phyloP scores from a whole-genome alignment of 345 rosid species.

The Chamaenerion angustifolium region DNA sequence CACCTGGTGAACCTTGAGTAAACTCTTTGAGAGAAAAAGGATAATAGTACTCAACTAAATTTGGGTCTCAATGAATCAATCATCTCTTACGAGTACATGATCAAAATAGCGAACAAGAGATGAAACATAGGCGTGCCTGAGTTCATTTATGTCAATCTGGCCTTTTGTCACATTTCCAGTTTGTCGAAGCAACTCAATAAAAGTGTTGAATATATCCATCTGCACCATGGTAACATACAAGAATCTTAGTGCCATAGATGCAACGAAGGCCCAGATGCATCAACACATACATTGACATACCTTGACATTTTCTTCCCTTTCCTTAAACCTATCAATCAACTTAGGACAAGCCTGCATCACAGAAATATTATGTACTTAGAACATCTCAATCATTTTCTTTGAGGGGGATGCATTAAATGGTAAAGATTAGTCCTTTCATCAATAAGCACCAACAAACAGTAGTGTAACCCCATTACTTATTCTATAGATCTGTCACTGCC shows the following conservation, averaged over 20 bases:
- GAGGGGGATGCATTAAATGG: too few relatives aligned
- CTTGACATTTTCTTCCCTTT: conserved; percentile 99
- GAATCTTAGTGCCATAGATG: conserved; percentile 2
- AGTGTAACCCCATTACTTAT: too few relatives aligned
- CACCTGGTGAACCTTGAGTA: too few relatives aligned
- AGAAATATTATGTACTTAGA: conserved; percentile 5
- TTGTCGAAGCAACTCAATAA: conserved; percentile 91
- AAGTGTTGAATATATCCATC: conserved; percentile 97
- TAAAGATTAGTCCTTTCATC: too few relatives aligned
- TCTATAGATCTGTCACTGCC: too few relatives aligned
- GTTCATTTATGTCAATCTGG: conserved; percentile 54
- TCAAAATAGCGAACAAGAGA: neutral
- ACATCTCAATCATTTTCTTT: neutral
- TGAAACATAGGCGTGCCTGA: conserved; percentile 28
- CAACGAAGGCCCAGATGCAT: neutral
- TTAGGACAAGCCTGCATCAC: conserved; percentile 82
- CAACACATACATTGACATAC: conserved; percentile 19
- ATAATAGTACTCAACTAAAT: too few relatives aligned
- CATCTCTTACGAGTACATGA: neutral
- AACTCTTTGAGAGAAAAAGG: too few relatives aligned
- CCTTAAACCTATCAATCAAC: conserved; percentile 93
- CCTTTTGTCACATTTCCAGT: conserved; percentile 93
- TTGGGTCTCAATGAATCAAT: neutral
- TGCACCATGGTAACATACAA: conserved; percentile 24
- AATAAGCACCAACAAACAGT: too few relatives aligned